Evolutionary conservation across 768 basidiomycete species (phyloP), one percentile per base, ranked within the genome.

Genomic region (Mycena sanguinolenta): DNA sequence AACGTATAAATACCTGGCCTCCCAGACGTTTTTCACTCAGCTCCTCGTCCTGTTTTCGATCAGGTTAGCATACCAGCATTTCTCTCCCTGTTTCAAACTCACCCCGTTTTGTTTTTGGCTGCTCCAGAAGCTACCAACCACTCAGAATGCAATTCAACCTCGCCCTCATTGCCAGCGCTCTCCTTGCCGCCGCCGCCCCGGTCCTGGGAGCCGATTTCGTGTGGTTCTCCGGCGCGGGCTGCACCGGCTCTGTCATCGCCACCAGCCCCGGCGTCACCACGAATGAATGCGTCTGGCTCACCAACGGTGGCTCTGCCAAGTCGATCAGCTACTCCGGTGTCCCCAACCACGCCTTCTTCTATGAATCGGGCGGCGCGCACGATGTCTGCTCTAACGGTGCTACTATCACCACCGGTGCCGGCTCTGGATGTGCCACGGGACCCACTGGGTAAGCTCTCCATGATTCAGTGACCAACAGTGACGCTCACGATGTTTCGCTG

Each of bases 341-440:
- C 39, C 39, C 39, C 7, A 42, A 42, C 39, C 39, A 23, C 21
- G 36, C 36, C 55, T 23, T 38, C 34, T 58, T 58, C 55, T 58
- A 38, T 36, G 21, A 58, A 36, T 34, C 55, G 36, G 55, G 55
- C 8, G 55, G 55, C n/a, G 4, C 32, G 21, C 13, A 58, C 55
- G 34, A 36, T n/a, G 8, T 6, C 21, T 58, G 55, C 34, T n/a
- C 32, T 36, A 34, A 36, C 25, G 34, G 49, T 4, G 23, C 55
- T 17, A 38, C 32, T n/a, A 38, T 58, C 19, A 23, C 38, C 55
- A 34, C 34, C 21, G 36, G 55, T n/a, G 8, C 9, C 21, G 55
- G 55, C 55, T 34, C 55, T 58, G 55, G 55, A 58, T 58, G 55
- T 38, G 55, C 36, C 21, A 58, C 9, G 12, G 55, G 34, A 36